Percentiles rank a stretch among this genome's conserved stretches.
These are phyloP conservation scores for Entomortierella beljakovae DNA, from an alignment of 192 early-diverging fungal species.

Conservation along the genomic window DNA sequence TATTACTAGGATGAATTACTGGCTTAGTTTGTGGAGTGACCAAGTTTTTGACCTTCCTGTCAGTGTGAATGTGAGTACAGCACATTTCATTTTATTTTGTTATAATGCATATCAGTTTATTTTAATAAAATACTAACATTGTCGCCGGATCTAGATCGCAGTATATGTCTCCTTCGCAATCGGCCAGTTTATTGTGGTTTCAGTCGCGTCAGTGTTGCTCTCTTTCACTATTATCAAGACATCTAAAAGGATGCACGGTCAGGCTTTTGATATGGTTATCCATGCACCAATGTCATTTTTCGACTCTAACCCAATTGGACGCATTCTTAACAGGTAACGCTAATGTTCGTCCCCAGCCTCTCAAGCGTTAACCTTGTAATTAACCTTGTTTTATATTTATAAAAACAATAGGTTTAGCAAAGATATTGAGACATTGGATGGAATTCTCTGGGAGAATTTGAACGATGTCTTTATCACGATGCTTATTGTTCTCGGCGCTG, in stretches of 20 bases:
- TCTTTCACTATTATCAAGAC: constrained; percentile 62
- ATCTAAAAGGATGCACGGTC: constrained; percentile 66
- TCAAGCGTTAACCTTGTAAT: constrained; percentile 54
- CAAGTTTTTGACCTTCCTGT: constrained; percentile 19
- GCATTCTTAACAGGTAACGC: constrained; percentile 72
- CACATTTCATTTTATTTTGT: neutral
- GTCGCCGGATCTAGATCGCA: constrained; percentile 42
- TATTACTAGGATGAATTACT: constrained; percentile 16
- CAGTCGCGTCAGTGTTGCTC: constrained; percentile 26
- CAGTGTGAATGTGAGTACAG: constrained; percentile 21
- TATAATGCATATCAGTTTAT: neutral
- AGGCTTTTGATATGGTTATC: constrained; percentile 75
- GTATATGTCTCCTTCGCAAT: constrained; percentile 32
- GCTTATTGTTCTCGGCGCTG: constrained; percentile 44
- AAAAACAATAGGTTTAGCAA: constrained; percentile 74
- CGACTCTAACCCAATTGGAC: constrained; percentile 74
- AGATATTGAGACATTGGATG: constrained; percentile 73
- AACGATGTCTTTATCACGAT: constrained; percentile 45
- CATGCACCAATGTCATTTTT: constrained; percentile 71
- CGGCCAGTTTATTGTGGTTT: constrained; percentile 31
- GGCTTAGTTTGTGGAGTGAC: constrained; percentile 53
- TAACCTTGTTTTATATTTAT: constrained; percentile 42
- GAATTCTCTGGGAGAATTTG: constrained; percentile 58
- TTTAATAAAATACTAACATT: neutral
- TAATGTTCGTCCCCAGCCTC: neutral